Base-by-base conservation (phyloP, 139 green algal species). In the Haematococcus lacustris region DNA sequence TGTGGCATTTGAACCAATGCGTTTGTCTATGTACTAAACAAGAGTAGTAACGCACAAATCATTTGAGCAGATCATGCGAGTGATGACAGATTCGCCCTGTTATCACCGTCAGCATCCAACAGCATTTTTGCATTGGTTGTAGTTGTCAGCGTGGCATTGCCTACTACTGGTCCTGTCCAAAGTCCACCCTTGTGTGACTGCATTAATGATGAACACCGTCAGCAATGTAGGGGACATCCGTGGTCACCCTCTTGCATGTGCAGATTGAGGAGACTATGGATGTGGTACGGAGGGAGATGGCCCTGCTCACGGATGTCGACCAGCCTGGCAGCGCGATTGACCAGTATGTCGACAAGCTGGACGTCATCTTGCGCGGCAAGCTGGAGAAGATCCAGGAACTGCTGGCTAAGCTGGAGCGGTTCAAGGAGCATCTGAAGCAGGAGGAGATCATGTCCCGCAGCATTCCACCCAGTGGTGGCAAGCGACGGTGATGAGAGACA, bases 221-320 rank as follows among this genome's bases (percentile, higher is more conserved):
- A n/a, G n/a, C n/a, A n/a, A n/a, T n/a, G n/a, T n/a, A n/a, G n/a
- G 43, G 43, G 9, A 9, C 43, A 53, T 28, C 43, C 43, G 43
- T 17, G 17, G 9, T 53, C 43, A 9, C 43, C 17, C 43, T 53
- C 43, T 28, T 28, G 17, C 17, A 53, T 25, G n/a, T 64, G 66
- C 84, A 93, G 70, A 94, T 97, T 38, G 93, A 97, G 76, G 84
- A 90, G 61, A 89, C 83, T 23, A 96, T 97, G 92, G 86, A 91
- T n/a, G 66, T 90, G 9, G 89, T 82, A 73, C 71, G 69, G 39
- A 38, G 72, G 21, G 82, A 88, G 68, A 86, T 91, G 78, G 79
- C 65, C 23, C 71, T 86, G 80, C 71, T 86, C 33, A 81, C 78
- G 9, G 86, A 93, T 71, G 88, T 96, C 35, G 90, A 96, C 74